These are phyloP conservation scores for Colletotrichum musicola DNA, from an alignment of 2,329 filamentous ascomycete species.

Conservation along the genomic window DNA sequence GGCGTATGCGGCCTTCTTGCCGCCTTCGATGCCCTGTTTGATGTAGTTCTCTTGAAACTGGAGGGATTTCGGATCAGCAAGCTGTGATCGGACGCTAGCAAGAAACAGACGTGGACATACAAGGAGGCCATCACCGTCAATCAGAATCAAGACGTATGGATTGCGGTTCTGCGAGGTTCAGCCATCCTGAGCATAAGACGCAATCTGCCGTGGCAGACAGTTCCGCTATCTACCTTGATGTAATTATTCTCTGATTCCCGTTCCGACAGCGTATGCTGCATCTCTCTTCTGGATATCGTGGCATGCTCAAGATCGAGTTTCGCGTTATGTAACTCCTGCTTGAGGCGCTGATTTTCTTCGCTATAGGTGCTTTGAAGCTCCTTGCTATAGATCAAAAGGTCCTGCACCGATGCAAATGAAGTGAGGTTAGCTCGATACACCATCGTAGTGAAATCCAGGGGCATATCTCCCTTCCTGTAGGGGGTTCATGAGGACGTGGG, in stretches of 20 bases:
- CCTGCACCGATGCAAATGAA: slow-evolving; percentile 48
- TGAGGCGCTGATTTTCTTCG: slow-evolving; percentile 58
- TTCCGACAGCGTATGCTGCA: slow-evolving; percentile 61
- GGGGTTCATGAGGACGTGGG: slow-evolving; percentile 6
- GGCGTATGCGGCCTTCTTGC: slow-evolving; percentile 64
- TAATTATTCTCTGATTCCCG: slow-evolving; percentile 54
- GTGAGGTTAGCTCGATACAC: slow-evolving; percentile 8
- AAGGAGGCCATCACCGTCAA: slow-evolving; percentile 74
- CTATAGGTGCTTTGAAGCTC: slow-evolving; percentile 57
- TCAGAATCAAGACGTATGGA: slow-evolving; percentile 70
- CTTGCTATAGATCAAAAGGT: slow-evolving; percentile 61
- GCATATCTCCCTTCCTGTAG: background rate
- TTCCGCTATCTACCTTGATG: slow-evolving; percentile 57
- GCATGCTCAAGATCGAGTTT: slow-evolving; percentile 65
- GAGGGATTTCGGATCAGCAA: background rate
- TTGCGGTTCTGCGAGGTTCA: slow-evolving; percentile 60
- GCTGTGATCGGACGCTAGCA: background rate
- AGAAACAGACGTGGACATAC: slow-evolving; percentile 50
- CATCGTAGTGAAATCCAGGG: background rate
- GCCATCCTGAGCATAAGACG: slow-evolving; percentile 7
- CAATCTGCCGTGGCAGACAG: slow-evolving; percentile 25
- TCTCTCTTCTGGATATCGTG: slow-evolving; percentile 60
- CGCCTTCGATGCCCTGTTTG: slow-evolving; percentile 66
- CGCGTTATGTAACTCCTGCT: slow-evolving; percentile 55
- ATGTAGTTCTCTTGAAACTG: slow-evolving; percentile 71